Conservation (phyloP, 805 yeast species). For the Cyberlindnera mississippiensis region DNA sequence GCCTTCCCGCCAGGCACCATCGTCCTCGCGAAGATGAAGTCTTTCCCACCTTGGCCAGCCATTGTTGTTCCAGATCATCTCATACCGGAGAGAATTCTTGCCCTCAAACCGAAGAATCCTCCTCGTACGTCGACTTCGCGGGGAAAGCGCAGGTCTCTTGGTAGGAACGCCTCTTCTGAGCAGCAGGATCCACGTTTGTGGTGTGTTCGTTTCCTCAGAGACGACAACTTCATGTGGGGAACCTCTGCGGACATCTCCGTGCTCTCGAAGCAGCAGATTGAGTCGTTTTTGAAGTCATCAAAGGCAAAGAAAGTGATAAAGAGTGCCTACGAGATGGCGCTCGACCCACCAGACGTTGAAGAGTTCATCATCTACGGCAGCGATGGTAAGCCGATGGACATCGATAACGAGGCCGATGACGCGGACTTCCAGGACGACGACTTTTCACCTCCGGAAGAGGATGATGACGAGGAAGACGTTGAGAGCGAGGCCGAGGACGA, state of each 20-base stretch:
- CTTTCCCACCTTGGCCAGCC: conserved; percentile 91
- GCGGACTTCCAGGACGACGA: conserved; percentile 28
- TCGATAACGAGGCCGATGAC: conserved; percentile 31
- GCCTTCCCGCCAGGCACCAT: conserved; percentile 45
- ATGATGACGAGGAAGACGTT: conserved; percentile 27
- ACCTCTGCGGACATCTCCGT: conserved; percentile 45
- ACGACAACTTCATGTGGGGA: conserved; percentile 71
- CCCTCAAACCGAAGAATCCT: conserved; percentile 45
- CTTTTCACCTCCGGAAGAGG: conserved; percentile 24
- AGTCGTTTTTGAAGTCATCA: conserved; percentile 33
- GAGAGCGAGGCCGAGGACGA: conserved; percentile 25
- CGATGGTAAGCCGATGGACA: conserved; percentile 36
- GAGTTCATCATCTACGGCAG: conserved; percentile 41
- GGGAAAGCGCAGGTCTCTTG: conserved; percentile 8
- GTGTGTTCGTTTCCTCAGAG: conserved; percentile 69
- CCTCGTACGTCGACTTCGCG: conserved; percentile 10
- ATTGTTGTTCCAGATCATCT: conserved; percentile 61
- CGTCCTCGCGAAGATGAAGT: conserved; percentile 78
- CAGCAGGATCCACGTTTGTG: conserved; percentile 22
- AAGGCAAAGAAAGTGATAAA: conserved; percentile 43
- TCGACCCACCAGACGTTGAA: conserved; percentile 45
- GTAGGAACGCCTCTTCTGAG: conserved; percentile 1
- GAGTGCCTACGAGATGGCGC: conserved; percentile 51
- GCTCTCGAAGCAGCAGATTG: conserved; percentile 40
- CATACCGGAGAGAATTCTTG: conserved; percentile 53